Evolutionary conservation across 768 basidiomycete species (phyloP), one percentile per base, ranked within the genome.

Genomic region (Trametes cubensis): DNA sequence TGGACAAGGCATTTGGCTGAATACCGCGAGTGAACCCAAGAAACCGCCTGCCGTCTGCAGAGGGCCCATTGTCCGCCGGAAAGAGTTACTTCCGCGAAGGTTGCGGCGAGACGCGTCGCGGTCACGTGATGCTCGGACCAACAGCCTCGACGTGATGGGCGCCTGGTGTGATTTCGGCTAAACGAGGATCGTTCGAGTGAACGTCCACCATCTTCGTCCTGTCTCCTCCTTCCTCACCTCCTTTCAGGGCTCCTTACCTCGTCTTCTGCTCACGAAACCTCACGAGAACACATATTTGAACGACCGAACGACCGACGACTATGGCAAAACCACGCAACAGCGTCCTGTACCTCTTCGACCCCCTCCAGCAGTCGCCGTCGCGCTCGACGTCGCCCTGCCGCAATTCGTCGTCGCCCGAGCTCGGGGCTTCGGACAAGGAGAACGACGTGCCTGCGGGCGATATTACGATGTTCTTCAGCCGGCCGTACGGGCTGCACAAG

Each of bases 331-430:
- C 73, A 7, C 66, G 72, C 47, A 68, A 73, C 58, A 75, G 74
- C 58, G 62, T 76, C 42, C 71, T 76, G 41, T 69, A 60, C 45
- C 60, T 75, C 10, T 76, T 76, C 50, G 75, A 75, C 59, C 74
- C 75, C 0, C 70, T 76, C 28, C 63, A 60, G 1, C 66, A 64
- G 51, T 45, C 55, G 21, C 61, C 71, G 13, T 30, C 63, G 10
- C 34, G 34, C 2, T 34, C 20, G 18, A 4, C 21, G 2, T 73
- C 73, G 6, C 72, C 75, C 4, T 63, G 60, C 45, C 70, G 75
- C 47, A 70, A 72, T 30, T 62, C 64, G 18, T 46, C 67, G 38
- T 71, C 73, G 2, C 70, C 72, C 30, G 73, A 72, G 50, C 68
- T 71, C 8, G 69, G 63, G 15, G 65, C 66, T 13, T 73, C 74